Conservation (phyloP, 306 rosid species). For the Quercus gilva region DNA sequence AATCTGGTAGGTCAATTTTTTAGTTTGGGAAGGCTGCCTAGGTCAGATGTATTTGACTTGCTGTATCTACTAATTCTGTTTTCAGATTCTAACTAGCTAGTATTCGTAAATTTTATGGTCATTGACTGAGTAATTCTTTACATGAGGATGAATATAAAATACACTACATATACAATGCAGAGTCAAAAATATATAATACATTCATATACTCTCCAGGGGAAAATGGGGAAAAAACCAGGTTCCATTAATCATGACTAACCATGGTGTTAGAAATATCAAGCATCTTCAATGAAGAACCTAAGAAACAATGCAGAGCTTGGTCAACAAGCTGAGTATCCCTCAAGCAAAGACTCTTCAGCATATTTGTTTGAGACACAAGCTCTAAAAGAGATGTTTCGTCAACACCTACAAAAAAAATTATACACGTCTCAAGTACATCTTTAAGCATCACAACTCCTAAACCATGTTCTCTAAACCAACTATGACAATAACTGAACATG, state of each 20-base stretch:
- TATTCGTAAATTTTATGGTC: background rate
- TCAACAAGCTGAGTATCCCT: slow-evolving; percentile 60
- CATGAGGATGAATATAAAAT: background rate
- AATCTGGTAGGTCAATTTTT: no score
- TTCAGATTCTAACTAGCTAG: background rate
- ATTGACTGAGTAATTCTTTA: background rate
- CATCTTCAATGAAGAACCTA: slow-evolving; percentile 72
- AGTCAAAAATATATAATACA: background rate
- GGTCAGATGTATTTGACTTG: slow-evolving; percentile 16
- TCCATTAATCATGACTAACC: slow-evolving; percentile 47
- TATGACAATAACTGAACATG: slow-evolving; percentile 6
- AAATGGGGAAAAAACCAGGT: slow-evolving; percentile 14
- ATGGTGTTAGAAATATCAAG: slow-evolving; percentile 78
- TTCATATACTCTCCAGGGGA: background rate
- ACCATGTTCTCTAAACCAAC: background rate
- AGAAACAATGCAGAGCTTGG: slow-evolving; percentile 50
- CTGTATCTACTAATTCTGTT: background rate
- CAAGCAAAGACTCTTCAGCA: slow-evolving; percentile 68
- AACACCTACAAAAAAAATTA: slow-evolving; percentile 37
- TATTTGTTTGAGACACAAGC: slow-evolving; percentile 56
- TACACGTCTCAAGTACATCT: background rate
- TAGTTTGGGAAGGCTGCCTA: background rate
- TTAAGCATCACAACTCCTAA: background rate
- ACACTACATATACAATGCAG: no score
- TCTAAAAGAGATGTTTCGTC: slow-evolving; percentile 50